A percentile compares a stretch with the other conserved stretches of the same genome.
Conservation (phyloP, 179 eudicot species). For the Beta corolliflora region DNA sequence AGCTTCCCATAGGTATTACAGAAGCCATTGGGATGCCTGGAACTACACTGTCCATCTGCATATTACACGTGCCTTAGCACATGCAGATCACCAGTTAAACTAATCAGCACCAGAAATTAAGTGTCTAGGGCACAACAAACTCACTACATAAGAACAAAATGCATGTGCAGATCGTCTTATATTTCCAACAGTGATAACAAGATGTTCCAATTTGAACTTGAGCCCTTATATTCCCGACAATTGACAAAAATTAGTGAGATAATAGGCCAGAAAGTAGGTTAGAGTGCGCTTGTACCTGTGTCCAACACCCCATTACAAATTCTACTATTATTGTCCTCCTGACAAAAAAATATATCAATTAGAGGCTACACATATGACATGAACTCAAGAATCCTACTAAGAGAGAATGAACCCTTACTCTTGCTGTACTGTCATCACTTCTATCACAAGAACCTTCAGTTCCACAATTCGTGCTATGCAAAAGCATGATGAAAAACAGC, state of each 20-base stretch:
- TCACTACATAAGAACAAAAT: neutral
- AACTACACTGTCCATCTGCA: slow-evolving; percentile 32
- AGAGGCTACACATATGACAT: slow-evolving; percentile 7
- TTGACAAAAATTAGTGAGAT: no score
- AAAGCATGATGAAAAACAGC: neutral
- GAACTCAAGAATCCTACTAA: neutral
- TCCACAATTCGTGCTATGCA: slow-evolving; percentile 57
- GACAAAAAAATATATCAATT: slow-evolving; percentile 13
- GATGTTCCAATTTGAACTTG: neutral
- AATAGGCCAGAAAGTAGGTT: neutral
- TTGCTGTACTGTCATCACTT: slow-evolving; percentile 71
- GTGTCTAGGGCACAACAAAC: neutral
- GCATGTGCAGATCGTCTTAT: neutral
- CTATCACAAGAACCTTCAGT: slow-evolving; percentile 84
- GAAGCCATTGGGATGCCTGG: slow-evolving; percentile 41
- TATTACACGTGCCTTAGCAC: slow-evolving; percentile 29
- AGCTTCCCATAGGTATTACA: slow-evolving; percentile 18
- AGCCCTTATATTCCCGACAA: neutral
- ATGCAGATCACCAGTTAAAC: slow-evolving; percentile 27
- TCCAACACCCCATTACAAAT: slow-evolving; percentile 36
- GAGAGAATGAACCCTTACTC: slow-evolving; percentile 48
- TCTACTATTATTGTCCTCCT: slow-evolving; percentile 42
- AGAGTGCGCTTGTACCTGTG: slow-evolving; percentile 32
- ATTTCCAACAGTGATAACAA: neutral
- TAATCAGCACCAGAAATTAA: slow-evolving; percentile 13